phyloP scores from a whole-genome alignment of 441 rosid genomes.

The Erysimum pusillum region DNA sequence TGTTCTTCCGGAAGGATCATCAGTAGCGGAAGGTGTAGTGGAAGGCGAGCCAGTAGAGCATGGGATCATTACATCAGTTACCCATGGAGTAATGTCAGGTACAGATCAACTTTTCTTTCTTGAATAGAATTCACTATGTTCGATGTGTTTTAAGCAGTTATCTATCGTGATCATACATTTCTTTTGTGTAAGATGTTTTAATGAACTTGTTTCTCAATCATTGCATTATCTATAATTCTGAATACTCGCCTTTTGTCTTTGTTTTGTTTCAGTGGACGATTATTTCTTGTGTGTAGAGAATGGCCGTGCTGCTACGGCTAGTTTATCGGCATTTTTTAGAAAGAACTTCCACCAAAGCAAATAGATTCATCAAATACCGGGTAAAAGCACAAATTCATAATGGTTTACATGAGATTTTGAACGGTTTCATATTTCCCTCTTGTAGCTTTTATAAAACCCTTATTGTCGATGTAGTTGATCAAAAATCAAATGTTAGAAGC shows the following conservation, averaged over 20 bases:
- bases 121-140: background rate
- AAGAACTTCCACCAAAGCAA: constrained; percentile 67
- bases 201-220: background rate
- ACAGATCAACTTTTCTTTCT: constrained; percentile 16
- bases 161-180: constrained; percentile 5
- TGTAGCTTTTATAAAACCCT: constrained; percentile 8
- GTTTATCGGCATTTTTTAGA: constrained; percentile 83
- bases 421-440: constrained; percentile 1
- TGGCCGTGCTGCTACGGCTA: constrained; percentile 74
- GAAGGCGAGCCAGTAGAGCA: constrained; percentile 69
- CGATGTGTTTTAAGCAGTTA: background rate
- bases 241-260: background rate
- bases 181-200: constrained; percentile 10
- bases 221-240: background rate
- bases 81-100: constrained; percentile 67
- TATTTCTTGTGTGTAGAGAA: constrained; percentile 77
- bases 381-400: constrained; percentile 39
- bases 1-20: constrained; percentile 62
- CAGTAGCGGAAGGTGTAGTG: constrained; percentile 49
- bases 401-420: constrained; percentile 1
- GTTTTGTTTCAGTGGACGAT: constrained; percentile 68
- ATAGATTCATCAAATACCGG: constrained; percentile 56
- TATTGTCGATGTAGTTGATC: background rate
- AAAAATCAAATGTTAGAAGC: constrained; percentile 2
- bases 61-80: constrained; percentile 86